Conservation (phyloP, 768 basidiomycete genomes). For the Suillus tomentosus region DNA sequence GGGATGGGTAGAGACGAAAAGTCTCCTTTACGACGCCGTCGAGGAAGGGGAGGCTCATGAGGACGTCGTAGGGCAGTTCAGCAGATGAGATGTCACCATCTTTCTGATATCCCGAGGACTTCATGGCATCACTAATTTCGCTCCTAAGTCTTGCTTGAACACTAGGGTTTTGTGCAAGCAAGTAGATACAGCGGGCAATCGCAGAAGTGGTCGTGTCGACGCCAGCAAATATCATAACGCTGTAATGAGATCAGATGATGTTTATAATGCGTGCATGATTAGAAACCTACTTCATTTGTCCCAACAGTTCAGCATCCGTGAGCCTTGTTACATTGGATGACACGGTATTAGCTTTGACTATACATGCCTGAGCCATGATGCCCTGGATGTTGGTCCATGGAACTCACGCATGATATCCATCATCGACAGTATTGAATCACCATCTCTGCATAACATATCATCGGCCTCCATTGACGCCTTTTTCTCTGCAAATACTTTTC, state of each 20-base stretch:
- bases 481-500: conserved; percentile 41
- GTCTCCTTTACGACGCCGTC: conserved; percentile 45
- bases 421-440: conserved; percentile 17
- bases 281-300: conserved; percentile 49
- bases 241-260: conserved; percentile 15
- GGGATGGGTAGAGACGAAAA: conserved; percentile 36
- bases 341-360: conserved; percentile 36
- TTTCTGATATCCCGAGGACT: neutral
- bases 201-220: conserved; percentile 47
- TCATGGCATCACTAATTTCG: conserved; percentile 33
- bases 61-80: conserved; percentile 39
- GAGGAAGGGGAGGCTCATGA: conserved; percentile 39
- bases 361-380: neutral
- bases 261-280: no score
- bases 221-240: conserved; percentile 46
- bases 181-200: conserved; percentile 36
- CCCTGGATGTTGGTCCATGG: neutral
- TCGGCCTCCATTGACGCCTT: conserved; percentile 14
- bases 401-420: conserved; percentile 51
- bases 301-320: conserved; percentile 45
- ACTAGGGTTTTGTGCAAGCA: conserved; percentile 38
- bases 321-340: conserved; percentile 19
- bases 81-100: neutral
- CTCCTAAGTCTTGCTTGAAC: conserved; percentile 41
- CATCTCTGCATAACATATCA: conserved; percentile 14